Evolutionary conservation across 2,329 filamentous ascomycete species (phyloP), one percentile per base, ranked within the genome.

Genomic region (Oidium heveae): DNA sequence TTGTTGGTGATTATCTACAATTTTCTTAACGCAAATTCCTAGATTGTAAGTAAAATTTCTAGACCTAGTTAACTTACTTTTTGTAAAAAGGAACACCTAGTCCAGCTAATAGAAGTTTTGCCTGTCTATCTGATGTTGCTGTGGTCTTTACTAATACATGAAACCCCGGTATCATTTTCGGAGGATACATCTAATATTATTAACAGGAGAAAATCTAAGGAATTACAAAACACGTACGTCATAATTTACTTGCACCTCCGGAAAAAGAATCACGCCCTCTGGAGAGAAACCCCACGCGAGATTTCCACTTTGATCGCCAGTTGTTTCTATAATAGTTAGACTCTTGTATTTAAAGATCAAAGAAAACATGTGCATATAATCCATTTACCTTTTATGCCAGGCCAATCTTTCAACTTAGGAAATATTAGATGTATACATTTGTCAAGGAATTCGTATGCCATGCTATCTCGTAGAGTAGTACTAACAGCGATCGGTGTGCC

Each of bases 371-470:
- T n/a, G 4, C 28, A 10, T 22, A 34, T 34, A 18, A 32, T n/a
- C 44, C 7, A 22, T 52, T 51, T 59, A 52, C 79, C 80, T 61
- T 76, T 76, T n/a, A 84, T 72, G 57, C 91, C 91, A 55, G 77
- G 78, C 84, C 86, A 98, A 62, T 98, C 91, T 73, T 96, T 98
- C 69, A 98, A 93, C 64, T 81, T 84, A 41, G 91, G 91, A 65
- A 96, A 74, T 6, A 98, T 88, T 9, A 96, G 72, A 65, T 94
- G 86, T 55, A 96, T 74, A 61, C 87, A 72, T 71, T 94, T 94
- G 63, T 89, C 84, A 47, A 98, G 66, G 67, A 98, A 95, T 66
- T 95, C 82, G 58, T 86, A 84, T 63, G 93, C 91, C 56, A 82
- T 76, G 66, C 91, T 82, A 33, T 86, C 86, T 55, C 74, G 72